Evolutionary conservation across 768 basidiomycete species (phyloP), one percentile per base, ranked within the genome.

Genomic region (Rhizopogon vinicolor): DNA sequence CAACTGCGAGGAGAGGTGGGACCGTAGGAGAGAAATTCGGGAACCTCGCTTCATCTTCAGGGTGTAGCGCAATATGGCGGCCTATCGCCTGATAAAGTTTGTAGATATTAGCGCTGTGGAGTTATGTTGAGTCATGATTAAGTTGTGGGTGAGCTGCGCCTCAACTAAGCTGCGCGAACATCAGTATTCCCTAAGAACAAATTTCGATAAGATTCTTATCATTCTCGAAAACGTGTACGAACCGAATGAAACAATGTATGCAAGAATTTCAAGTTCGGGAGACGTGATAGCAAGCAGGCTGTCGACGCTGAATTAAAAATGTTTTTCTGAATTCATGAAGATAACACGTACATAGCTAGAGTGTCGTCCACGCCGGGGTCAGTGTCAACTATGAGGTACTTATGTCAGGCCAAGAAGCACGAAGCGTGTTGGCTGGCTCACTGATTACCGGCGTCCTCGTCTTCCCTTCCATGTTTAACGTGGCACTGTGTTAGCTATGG

Each of bases 321-420:
- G 33, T 16, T 13, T 22, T 19, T 33, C 37, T 14, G 18, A 33
- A 37, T 22, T 50, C 8, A 28, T 53, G 37, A n/a, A 45, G 50
- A 29, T 22, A 52, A 55, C 29, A 68, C 84, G 56, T 55, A 87
- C 90, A 94, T 83, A 29, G 91, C 91, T 51, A 92, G 61, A 25
- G 78, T 74, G 67, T 94, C 92, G 64, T 94, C 92, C 3, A 92
- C 86, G 35, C 92, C 92, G 7, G 91, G 89, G 65, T 94, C 91
- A 28, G 89, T 89, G 61, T 92, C 91, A 63, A 91, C 89, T 91
- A 62, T 16, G 31, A 18, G 41, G 44, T 19, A 25, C 4, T 25
- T 25, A 37, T n/a, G 22, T 68, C 53, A 61, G 35, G 41, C 35
- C 12, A 18, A 37, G 37, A 29, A 10, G 19, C 5, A 8, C 44